Base-by-base conservation (phyloP, 2,329 filamentous ascomycete genomes). In the Talaromyces sp. region DNA sequence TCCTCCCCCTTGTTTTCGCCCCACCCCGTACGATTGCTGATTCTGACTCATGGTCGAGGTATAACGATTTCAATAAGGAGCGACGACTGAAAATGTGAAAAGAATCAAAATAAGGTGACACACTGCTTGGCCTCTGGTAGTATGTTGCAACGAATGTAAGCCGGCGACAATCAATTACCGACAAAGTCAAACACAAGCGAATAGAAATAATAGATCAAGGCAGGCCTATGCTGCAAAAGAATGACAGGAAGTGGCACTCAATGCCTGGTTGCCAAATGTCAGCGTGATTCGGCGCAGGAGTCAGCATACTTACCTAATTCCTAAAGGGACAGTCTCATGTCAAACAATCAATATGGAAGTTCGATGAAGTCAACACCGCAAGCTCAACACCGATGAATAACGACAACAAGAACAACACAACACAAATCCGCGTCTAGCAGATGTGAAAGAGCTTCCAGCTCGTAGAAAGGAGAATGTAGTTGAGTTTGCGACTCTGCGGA, bases 381-480 rank as follows among this genome's bases (percentile, higher is more conserved):
- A 54, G 27, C 27, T 54, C 50, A 54, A 33, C 54, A 45, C 56
- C 39, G 39, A 27, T 58, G 15, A 56, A 31, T 15, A 41, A 50
- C 13, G 25, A 33, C 45, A 31, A 49, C 15, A 62, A 57, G 33
- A 5, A 22, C 17, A 45, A 39, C n/a, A 62, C 33, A 31, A 56
- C 60, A 56, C 27, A 39, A 49, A 62, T 66, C 64, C 50, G 61
- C 64, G 52, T 47, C 59, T 45, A 66, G 60, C 49, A 56, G 52
- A 63, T 52, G 50, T 17, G 54, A 61, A 31, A 66, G 63, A 69
- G 67, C 67, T 50, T 66, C 67, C 39, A 68, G 67, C 67, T 66
- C 65, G 54, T 43, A 43, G 27, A 41, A 59, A 52, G 54, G 62
- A 67, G 61, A 56, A 43, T 19, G 25, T 27, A 39, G 50, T 54